Percentiles rank a stretch among this genome's conserved stretches.
These are phyloP conservation scores for Hamiltosporidium tvaerminnensis DNA, from an alignment of 371 early-diverging fungal species.

Conservation along the genomic window DNA sequence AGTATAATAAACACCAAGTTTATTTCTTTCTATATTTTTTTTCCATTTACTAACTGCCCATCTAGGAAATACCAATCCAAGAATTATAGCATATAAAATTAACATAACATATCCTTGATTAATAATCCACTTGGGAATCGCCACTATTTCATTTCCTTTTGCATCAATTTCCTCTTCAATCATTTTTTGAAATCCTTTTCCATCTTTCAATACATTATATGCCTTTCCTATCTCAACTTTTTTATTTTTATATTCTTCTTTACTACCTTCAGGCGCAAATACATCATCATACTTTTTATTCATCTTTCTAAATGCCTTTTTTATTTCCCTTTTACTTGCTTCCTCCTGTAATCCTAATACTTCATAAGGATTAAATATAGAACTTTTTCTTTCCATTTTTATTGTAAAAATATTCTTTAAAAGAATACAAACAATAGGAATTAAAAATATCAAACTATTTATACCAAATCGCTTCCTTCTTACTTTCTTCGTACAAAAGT, in stretches of 20 bases:
- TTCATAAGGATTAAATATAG: conserved; percentile 32
- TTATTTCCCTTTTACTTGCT: conserved; percentile 13
- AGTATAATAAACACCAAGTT: conserved; percentile 14
- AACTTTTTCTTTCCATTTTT: conserved; percentile 21
- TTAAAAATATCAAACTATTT: conserved; percentile 1
- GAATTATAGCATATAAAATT: conserved; percentile 29
- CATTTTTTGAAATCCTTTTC: conserved; percentile 37
- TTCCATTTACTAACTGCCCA: conserved; percentile 37
- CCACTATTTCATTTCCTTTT: conserved; percentile 33
- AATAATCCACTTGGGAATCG: conserved; percentile 45
- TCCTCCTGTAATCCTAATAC: conserved; percentile 24
- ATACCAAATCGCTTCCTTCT: neutral
- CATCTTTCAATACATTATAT: conserved; percentile 8
- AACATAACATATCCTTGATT: conserved; percentile 27
- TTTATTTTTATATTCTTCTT: neutral
- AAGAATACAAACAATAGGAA: conserved; percentile 10
- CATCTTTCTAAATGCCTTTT: conserved; percentile 15
- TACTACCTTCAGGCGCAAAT: too few relatives aligned
- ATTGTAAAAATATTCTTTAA: conserved; percentile 30
- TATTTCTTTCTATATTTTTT: conserved; percentile 16
- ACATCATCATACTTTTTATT: conserved; percentile 12
- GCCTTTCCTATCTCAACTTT: conserved; percentile 20
- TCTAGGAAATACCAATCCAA: conserved; percentile 40
- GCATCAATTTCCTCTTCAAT: conserved; percentile 31
- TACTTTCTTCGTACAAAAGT: conserved; percentile 9